A percentile compares a stretch with the other conserved stretches of the same genome.
phyloP scores from a whole-genome alignment of 805 yeast genomes.

The Scheffersomyces lignosus region DNA sequence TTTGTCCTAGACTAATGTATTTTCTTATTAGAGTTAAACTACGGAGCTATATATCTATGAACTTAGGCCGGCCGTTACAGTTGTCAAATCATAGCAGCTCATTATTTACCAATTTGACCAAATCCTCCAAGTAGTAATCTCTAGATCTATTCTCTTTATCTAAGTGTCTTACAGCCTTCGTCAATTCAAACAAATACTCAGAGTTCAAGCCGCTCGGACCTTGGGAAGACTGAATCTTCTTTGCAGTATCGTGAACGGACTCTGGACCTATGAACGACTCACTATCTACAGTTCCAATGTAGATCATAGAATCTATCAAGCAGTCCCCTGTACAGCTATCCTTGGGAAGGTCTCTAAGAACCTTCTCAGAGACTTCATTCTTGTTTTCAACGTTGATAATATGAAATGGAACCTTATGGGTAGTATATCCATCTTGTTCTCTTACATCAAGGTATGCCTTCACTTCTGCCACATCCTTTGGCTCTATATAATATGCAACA shows the following conservation, averaged over 20 bases:
- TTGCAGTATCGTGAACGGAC: slow-evolving; percentile 55
- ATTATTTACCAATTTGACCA: slow-evolving; percentile 11
- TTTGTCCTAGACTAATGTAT: too few relatives aligned
- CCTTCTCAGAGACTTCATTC: slow-evolving; percentile 7
- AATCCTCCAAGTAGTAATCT: slow-evolving; percentile 39
- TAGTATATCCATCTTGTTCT: slow-evolving; percentile 86
- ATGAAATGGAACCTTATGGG: slow-evolving; percentile 65
- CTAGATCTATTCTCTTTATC: slow-evolving; percentile 14
- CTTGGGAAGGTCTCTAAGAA: slow-evolving; percentile 19
- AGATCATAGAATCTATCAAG: slow-evolving; percentile 59
- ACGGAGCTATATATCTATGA: too few relatives aligned
- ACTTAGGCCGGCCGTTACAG: too few relatives aligned
- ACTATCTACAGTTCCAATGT: slow-evolving; percentile 81
- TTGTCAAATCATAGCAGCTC: too few relatives aligned
- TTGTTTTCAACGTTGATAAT: slow-evolving; percentile 28
- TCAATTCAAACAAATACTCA: slow-evolving; percentile 64
- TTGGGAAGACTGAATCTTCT: slow-evolving; percentile 48
- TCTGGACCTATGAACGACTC: slow-evolving; percentile 88
- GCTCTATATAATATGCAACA: slow-evolving; percentile 77
- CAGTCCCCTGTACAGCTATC: slow-evolving; percentile 33
- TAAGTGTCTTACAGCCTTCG: slow-evolving; percentile 40
- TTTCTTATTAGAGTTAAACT: too few relatives aligned
- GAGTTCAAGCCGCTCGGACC: slow-evolving; percentile 86
- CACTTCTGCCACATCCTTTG: slow-evolving; percentile 61
- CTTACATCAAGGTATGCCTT: slow-evolving; percentile 71